Evolutionary conservation across 139 green algal species (phyloP).

Genomic region (Deuterostichococcus epilithicus): DNA sequence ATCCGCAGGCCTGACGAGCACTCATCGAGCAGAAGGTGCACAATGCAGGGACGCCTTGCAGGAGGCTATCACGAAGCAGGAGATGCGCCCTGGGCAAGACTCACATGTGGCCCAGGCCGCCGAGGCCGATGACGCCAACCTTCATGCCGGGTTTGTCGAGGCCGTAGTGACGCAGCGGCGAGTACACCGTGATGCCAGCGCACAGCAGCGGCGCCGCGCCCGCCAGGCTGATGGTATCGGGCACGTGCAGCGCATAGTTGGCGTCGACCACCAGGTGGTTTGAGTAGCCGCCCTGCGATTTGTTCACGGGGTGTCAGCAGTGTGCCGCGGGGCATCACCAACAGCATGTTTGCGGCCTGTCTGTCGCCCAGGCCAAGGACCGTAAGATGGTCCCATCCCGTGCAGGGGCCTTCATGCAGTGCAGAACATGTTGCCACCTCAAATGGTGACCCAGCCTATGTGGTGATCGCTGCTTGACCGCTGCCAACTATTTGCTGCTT

Average conservation of each 20-base stretch:
- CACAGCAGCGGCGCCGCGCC: constrained; percentile 74
- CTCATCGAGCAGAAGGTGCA: background rate
- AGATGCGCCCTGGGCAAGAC: constrained; percentile 3
- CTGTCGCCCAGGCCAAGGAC: too few species aligned
- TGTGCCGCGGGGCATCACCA: background rate
- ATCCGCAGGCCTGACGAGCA: too few species aligned
- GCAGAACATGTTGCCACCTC: too few species aligned
- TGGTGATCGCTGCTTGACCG: too few species aligned
- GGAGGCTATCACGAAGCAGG: background rate
- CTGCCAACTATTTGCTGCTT: too few species aligned
- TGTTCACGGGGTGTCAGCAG: background rate
- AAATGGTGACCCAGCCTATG: too few species aligned
- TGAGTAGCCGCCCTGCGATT: constrained; percentile 70
- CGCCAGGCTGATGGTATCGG: constrained; percentile 56
- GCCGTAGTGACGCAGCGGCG: constrained; percentile 61
- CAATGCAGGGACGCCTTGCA: background rate
- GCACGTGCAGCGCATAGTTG: constrained; percentile 45
- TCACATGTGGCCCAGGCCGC: constrained; percentile 55
- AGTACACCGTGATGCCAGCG: constrained; percentile 73
- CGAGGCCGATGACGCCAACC: constrained; percentile 70
- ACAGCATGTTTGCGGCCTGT: too few species aligned
- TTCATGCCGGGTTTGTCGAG: constrained; percentile 70
- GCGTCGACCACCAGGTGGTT: constrained; percentile 53
- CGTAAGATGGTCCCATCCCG: too few species aligned
- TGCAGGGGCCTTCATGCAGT: too few species aligned